phyloP scores from a whole-genome alignment of 306 rosid genomes.

The Morella rubra region DNA sequence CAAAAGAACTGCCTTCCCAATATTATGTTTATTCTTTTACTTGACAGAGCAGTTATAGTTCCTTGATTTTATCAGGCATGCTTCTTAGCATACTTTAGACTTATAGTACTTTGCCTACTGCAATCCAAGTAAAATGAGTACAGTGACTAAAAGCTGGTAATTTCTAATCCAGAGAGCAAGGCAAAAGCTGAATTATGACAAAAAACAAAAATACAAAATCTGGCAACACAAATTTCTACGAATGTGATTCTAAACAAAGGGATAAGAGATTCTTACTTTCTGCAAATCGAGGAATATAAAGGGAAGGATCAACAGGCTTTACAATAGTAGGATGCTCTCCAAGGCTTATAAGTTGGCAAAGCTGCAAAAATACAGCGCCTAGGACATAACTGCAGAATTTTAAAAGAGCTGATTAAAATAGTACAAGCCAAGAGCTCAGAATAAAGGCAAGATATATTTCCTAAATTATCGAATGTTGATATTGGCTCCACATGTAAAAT shows the following conservation, averaged over 20 bases:
- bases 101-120: too few species aligned
- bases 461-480: not conserved
- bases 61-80: not conserved
- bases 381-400: conserved; percentile 61
- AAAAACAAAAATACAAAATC: not conserved
- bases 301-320: conserved; percentile 81
- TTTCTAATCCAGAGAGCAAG: not conserved
- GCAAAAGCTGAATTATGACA: not conserved
- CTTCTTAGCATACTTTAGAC: not conserved
- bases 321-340: conserved; percentile 65
- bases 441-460: conserved; percentile 6
- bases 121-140: not conserved
- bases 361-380: conserved; percentile 83
- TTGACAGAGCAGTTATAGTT: not conserved
- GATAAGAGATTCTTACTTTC: conserved; percentile 47
- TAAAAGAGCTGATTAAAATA: conserved; percentile 10
- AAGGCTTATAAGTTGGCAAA: conserved; percentile 65
- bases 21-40: not conserved
- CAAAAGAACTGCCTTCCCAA: not conserved
- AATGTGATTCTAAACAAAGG: conserved; percentile 2
- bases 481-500: not conserved
- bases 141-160: not conserved
- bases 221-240: conserved; percentile 4
- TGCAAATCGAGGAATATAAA: conserved; percentile 62
- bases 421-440: conserved; percentile 11